Base-by-base conservation (phyloP, 345 rosid species). In the Laguncularia racemosa region DNA sequence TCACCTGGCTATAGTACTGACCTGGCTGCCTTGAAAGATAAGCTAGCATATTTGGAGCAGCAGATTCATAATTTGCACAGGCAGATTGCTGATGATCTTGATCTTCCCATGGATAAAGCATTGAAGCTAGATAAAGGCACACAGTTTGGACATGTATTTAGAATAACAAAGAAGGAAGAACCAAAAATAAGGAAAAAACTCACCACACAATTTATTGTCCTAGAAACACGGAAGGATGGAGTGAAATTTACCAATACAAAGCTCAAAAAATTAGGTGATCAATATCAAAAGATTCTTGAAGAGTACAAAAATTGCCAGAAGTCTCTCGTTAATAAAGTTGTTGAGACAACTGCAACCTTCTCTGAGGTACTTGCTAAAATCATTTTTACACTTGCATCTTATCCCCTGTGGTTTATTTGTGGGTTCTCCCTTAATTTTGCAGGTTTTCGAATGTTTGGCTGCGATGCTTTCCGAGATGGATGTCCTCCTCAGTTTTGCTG, bases 141-240 rank as follows among this genome's bases (percentile, higher is more conserved):
- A 21, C 99, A 89, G 53, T 89, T 79, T 70, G 99, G 99, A 47
- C 95, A 93, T 82, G 96, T 87, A 54, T 93, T 93, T 73, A 82
- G 97, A 75, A 89, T 93, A 59, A 89, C 99, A 48, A 89, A 93
- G 85, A 93, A 87, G 81, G 99, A 93, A 72, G 99, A 93, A 71
- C 99, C 95, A 40, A 93, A 93, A 74, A 72, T 93, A 60, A 85
- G 99, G 76, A 89, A 87, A 72, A 89, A 85, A 77, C 88, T 93
- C 62, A 78, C 85, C 5, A 67, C 88, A 67, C 96, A 89, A 59
- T 93, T 85, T 77, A 66, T 89, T 58, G 86, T 93, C 65, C 88
- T 93, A 44, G 99, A 93, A 79, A 93, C 99, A 11, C 85, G 99
- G 18, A 93, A 93, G 73, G 99, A 93, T 68, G 99, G 99, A 50